Base-by-base conservation (phyloP, 2,329 filamentous ascomycete species). In the Scedosporium aurantiacum region DNA sequence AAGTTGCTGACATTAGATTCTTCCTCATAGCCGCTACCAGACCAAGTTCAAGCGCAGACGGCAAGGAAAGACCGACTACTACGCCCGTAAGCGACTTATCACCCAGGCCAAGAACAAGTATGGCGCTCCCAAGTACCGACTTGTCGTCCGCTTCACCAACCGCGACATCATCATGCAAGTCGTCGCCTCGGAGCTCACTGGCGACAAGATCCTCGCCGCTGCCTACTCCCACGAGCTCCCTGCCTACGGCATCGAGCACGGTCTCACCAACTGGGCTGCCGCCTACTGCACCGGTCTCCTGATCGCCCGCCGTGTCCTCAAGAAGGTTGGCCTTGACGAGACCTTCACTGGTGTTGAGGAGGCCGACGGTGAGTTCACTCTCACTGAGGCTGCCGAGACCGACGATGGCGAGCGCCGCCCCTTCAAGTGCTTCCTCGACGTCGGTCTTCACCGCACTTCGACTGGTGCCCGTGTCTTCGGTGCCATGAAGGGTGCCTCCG, bases 51-150 rank as follows among this genome's bases (percentile, higher is more conserved):
- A 91, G 85, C 92, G 94, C 78, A 88, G 94, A 80, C 87, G 90
- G 70, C 76, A 88, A 74, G 94, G 94, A 77, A 99, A 99, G 90
- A 99, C 94, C 83, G 94, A 99, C 79, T 99, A 99, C 91, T 97
- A 97, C 80, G 94, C 94, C 77, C 93, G 94, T 79, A 97, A 97
- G 90, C 89, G 94, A 76, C 86, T 99, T 79, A 94, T 97, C 85
- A 92, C 91, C 83, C 94, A 99, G 86, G 94, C 94, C 82, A 99
- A 97, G 91, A 99, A 99, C 91, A 99, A 99, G 89, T 99, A 97
- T 89, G 96, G 96, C 82, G 89, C 94, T 67, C 94, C 94, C 81
- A 99, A 99, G 87, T 97, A 99, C 89, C 90, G 94, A 76, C 89
- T 99, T 75, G 94, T 99, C 70, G 91, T 99, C 77, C 94, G 94